These are phyloP conservation scores for Anethum foeniculum DNA, from an alignment of 140 eudicot species.

Conservation along the genomic window DNA sequence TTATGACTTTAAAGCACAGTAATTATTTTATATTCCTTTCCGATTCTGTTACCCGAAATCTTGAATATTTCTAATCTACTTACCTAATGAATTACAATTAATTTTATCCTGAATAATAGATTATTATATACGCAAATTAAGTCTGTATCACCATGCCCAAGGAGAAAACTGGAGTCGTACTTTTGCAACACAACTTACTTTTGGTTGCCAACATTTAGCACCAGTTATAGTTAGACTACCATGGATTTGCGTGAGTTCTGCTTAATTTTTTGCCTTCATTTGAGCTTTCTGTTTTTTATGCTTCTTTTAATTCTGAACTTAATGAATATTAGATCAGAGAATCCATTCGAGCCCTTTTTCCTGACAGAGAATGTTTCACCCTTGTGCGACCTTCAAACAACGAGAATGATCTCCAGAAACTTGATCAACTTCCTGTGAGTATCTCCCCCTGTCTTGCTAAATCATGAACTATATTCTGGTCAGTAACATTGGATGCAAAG, in stretches of 20 bases:
- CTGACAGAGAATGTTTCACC: constrained; percentile 96
- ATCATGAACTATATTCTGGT: neutral
- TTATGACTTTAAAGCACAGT: neutral
- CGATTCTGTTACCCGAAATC: neutral
- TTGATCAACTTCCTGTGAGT: constrained; percentile 84
- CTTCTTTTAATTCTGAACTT: constrained; percentile 1
- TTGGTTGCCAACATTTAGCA: neutral
- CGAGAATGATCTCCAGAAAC: constrained; percentile 81
- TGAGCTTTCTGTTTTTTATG: neutral
- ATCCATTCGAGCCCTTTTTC: constrained; percentile 95
- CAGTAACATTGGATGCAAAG: neutral
- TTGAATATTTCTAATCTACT: neutral
- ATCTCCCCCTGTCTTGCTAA: neutral
- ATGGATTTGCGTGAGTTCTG: neutral
- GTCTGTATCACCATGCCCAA: neutral
- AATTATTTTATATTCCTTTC: neutral
- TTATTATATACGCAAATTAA: neutral
- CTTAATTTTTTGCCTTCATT: neutral
- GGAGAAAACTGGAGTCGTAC: neutral
- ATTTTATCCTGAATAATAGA: neutral
- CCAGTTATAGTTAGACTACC: neutral
- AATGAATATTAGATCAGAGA: constrained; percentile 65
- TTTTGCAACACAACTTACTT: neutral
- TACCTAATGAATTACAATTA: neutral
- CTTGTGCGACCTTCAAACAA: constrained; percentile 91